Conservation (phyloP, 2,329 filamentous ascomycete genomes). For the Penicillium polonicum region DNA sequence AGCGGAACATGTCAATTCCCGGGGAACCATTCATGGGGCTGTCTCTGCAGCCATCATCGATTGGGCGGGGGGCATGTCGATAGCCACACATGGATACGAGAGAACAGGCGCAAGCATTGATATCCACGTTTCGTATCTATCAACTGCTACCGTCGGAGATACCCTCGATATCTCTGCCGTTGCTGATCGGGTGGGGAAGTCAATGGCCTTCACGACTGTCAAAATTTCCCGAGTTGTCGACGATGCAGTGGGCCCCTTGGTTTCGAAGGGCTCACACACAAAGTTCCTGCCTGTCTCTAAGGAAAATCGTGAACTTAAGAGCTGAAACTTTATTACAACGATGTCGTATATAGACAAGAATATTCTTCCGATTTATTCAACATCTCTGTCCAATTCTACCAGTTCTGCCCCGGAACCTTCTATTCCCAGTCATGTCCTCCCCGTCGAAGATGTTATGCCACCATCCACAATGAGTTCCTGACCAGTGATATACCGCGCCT, state of each 20-base stretch:
- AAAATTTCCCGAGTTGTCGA: conserved; percentile 5
- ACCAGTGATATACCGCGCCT: conserved; percentile 37
- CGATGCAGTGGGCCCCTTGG: conserved; percentile 7
- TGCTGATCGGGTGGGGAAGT: conserved; percentile 8
- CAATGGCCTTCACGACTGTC: conserved; percentile 12
- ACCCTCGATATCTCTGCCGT: conserved; percentile 3
- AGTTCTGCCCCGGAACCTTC: neutral
- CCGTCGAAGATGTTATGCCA: conserved; percentile 31
- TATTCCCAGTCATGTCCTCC: neutral
- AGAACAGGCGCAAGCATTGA: conserved; percentile 10
- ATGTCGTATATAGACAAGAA: neutral
- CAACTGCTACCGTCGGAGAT: conserved; percentile 5
- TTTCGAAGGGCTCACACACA: conserved; percentile 9
- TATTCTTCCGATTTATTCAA: neutral
- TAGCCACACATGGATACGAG: conserved; percentile 9
- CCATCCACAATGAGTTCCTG: conserved; percentile 40
- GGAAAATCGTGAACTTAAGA: conserved; percentile 1
- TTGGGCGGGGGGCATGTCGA: conserved; percentile 12
- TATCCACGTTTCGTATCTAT: conserved; percentile 9
- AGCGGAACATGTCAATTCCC: conserved; percentile 9
- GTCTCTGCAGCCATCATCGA: conserved; percentile 10
- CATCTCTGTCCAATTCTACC: neutral
- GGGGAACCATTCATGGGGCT: conserved; percentile 10
- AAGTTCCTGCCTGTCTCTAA: conserved; percentile 13
- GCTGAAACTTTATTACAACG: neutral